phyloP scores from a whole-genome alignment of 1,284 basidiomycete genomes.

The Tylopilus orsonianus region DNA sequence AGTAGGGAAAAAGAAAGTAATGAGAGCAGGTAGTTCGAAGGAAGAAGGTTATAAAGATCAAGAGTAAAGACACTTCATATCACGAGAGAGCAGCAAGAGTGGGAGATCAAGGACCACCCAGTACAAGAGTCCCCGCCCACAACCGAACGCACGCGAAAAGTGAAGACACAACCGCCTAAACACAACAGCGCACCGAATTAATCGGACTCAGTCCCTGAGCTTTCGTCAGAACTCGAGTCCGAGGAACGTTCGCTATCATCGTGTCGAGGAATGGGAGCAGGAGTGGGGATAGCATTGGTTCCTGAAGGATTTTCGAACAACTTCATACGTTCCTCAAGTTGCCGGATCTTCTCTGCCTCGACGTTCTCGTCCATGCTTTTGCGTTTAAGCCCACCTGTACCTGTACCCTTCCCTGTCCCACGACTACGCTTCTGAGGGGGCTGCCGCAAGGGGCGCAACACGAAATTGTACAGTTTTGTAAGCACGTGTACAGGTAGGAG shows the following conservation, averaged over 20 bases:
- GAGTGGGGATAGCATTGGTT: slow-evolving; percentile 35
- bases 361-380: slow-evolving; percentile 92
- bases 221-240: slow-evolving; percentile 76
- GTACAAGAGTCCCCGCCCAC: slow-evolving; percentile 23
- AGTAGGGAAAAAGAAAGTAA: slow-evolving; percentile 18
- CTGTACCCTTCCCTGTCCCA: slow-evolving; percentile 69
- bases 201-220: slow-evolving; percentile 81
- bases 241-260: slow-evolving; percentile 73
- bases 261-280: slow-evolving; percentile 35
- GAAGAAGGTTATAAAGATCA: slow-evolving; percentile 38
- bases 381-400: slow-evolving; percentile 83
- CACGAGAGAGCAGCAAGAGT: slow-evolving; percentile 28
- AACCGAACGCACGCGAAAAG: slow-evolving; percentile 15
- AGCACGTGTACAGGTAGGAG: slow-evolving; percentile 80
- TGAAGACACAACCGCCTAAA: slow-evolving; percentile 16
- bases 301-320: slow-evolving; percentile 64
- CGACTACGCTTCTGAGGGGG: slow-evolving; percentile 62
- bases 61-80: slow-evolving; percentile 28
- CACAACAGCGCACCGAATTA: slow-evolving; percentile 37
- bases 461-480: slow-evolving; percentile 91
- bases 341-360: slow-evolving; percentile 86
- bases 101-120: slow-evolving; percentile 16
- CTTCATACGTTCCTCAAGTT: slow-evolving; percentile 79
- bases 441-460: slow-evolving; percentile 71
- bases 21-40: slow-evolving; percentile 31